Evolutionary conservation across 139 green algal species (phyloP).

Genomic region (Haematococcus sp.): DNA sequence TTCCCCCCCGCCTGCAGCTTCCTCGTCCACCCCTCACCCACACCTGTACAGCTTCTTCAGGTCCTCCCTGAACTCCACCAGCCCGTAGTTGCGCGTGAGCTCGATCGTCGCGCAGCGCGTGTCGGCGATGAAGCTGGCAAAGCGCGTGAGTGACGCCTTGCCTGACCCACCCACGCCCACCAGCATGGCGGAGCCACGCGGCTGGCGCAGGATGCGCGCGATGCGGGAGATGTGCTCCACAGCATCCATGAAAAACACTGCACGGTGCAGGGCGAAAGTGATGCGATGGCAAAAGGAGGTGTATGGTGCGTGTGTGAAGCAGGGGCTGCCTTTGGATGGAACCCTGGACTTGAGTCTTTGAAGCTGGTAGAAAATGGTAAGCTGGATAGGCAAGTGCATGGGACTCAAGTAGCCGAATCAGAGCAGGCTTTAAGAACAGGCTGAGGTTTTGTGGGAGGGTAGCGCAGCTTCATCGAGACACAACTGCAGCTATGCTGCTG

Average conservation of each 20-base stretch:
- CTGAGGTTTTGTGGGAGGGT: too few species aligned
- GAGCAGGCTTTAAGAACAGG: too few species aligned
- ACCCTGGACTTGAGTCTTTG: too few species aligned
- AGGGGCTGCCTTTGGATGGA: too few species aligned
- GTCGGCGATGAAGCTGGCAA: conserved; percentile 65
- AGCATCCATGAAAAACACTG: conserved; percentile 85
- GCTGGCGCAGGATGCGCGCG: conserved; percentile 68
- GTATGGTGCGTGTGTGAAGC: background rate
- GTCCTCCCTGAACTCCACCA: conserved; percentile 74
- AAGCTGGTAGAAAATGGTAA: too few species aligned
- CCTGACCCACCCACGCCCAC: conserved; percentile 74
- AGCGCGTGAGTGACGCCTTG: conserved; percentile 78
- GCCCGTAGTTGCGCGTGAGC: conserved; percentile 64
- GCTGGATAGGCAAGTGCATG: too few species aligned
- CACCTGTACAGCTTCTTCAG: conserved; percentile 76
- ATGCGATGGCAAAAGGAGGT: too few species aligned
- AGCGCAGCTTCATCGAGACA: too few species aligned
- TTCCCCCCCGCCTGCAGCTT: too few species aligned
- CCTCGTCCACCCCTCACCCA: too few species aligned
- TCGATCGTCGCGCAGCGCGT: conserved; percentile 60
- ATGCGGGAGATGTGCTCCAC: conserved; percentile 71
- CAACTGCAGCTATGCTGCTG: too few species aligned
- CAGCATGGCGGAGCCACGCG: conserved; percentile 63
- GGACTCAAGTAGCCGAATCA: too few species aligned
- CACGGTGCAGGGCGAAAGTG: conserved; percentile 24